Percentiles rank a stretch among this genome's conserved stretches.
These are phyloP conservation scores for Phialophora chinensis DNA, from an alignment of 2,329 filamentous ascomycete species.

Conservation along the genomic window DNA sequence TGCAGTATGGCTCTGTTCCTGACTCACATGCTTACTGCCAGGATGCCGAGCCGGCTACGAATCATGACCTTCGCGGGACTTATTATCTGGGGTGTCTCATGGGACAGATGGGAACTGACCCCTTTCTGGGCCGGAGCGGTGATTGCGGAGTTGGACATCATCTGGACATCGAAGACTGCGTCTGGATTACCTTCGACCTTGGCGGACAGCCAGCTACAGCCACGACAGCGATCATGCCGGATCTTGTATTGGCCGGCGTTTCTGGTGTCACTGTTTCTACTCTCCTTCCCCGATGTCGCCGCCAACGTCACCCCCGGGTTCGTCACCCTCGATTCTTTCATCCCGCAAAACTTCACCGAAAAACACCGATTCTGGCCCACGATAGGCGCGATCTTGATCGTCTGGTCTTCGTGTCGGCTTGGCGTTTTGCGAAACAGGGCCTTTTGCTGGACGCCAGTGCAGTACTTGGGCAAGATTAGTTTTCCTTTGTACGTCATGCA, in stretches of 20 bases:
- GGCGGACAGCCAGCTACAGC: neutral
- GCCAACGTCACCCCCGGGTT: slow-evolving; percentile 52
- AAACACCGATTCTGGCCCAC: slow-evolving; percentile 54
- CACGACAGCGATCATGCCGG: neutral
- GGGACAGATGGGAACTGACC: slow-evolving; percentile 52
- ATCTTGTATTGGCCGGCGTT: slow-evolving; percentile 47
- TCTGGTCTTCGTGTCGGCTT: slow-evolving; percentile 51
- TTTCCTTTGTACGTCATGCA: slow-evolving; percentile 57
- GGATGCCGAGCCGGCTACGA: slow-evolving; percentile 27
- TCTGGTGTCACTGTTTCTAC: slow-evolving; percentile 50
- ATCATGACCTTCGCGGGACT: slow-evolving; percentile 21
- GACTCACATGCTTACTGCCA: slow-evolving; percentile 28
- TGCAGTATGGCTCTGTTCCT: slow-evolving; percentile 45
- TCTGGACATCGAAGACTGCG: slow-evolving; percentile 39
- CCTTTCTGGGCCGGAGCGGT: slow-evolving; percentile 39
- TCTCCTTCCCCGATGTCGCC: slow-evolving; percentile 47
- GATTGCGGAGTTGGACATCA: slow-evolving; percentile 35
- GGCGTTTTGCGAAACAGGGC: slow-evolving; percentile 47
- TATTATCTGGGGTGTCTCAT: slow-evolving; percentile 38
- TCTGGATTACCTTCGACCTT: slow-evolving; percentile 16
- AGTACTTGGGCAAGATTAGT: slow-evolving; percentile 55
- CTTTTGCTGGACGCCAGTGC: slow-evolving; percentile 50
- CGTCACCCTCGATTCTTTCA: slow-evolving; percentile 48
- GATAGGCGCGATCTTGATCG: slow-evolving; percentile 50
- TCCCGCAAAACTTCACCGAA: slow-evolving; percentile 50